phyloP scores from a whole-genome alignment of 306 rosid genomes.

The Quercus glauca region DNA sequence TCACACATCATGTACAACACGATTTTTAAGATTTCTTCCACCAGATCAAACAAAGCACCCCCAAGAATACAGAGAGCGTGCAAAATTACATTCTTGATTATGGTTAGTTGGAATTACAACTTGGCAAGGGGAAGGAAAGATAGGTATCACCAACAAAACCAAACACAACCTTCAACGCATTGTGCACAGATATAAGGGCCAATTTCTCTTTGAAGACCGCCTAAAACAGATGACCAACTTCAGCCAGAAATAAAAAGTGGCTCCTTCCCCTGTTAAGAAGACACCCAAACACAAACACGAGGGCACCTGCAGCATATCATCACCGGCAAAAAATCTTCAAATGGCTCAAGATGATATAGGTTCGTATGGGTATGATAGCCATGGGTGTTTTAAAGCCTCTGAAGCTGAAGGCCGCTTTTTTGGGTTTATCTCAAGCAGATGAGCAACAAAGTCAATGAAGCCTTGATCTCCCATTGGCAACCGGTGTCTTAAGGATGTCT shows the following conservation, averaged over 20 bases:
- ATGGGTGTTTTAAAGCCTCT: conserved; percentile 93
- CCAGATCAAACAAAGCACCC: conserved; percentile 36
- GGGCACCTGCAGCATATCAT: conserved; percentile 25
- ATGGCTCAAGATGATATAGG: conserved; percentile 83
- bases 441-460: conserved; percentile 83
- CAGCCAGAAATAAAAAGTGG: conserved; percentile 31
- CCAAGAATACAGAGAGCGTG: conserved; percentile 49
- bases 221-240: conserved; percentile 33
- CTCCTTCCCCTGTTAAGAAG: conserved; percentile 29
- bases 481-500: conserved; percentile 94
- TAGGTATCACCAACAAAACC: conserved; percentile 43
- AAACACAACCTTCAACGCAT: conserved; percentile 48
- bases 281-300: conserved; percentile 28
- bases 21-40: conserved; percentile 42
- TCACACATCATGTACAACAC: conserved; percentile 80
- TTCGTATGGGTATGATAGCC: conserved; percentile 96
- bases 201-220: conserved; percentile 41
- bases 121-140: conserved; percentile 38
- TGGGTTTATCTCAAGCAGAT: conserved; percentile 87
- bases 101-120: conserved; percentile 45
- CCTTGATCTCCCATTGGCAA: conserved; percentile 99
- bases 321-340: conserved; percentile 11
- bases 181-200: conserved; percentile 40
- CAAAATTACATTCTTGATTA: conserved; percentile 58
- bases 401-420: conserved; percentile 95